Conservation (phyloP, 1,139 yeast species). For the Sugiyamaella paludigena region DNA sequence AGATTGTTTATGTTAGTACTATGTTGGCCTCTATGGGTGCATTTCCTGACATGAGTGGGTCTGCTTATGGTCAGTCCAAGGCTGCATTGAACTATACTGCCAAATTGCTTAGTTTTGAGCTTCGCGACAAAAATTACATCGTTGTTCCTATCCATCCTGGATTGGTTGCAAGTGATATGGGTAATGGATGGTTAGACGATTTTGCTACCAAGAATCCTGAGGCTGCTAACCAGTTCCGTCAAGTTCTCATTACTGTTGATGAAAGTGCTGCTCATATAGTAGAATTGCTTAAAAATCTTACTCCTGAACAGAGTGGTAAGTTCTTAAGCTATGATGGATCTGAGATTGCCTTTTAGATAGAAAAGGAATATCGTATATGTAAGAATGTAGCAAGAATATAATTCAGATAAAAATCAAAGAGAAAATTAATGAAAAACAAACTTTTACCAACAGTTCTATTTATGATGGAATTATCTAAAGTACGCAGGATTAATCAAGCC, state of each 20-base stretch:
- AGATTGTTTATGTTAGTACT: background rate
- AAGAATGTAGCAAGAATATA: too few species aligned
- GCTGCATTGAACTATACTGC: constrained; percentile 37
- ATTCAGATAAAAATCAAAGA: too few species aligned
- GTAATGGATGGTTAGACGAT: background rate
- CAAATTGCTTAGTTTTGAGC: constrained; percentile 29
- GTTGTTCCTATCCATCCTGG: constrained; percentile 38
- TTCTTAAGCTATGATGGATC: constrained; percentile 15
- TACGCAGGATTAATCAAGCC: too few species aligned
- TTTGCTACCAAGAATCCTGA: background rate
- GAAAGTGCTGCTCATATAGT: background rate
- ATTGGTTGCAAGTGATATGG: constrained; percentile 25
- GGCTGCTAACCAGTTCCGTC: background rate
- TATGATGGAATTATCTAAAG: too few species aligned
- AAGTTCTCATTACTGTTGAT: background rate
- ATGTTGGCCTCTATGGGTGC: constrained; percentile 30
- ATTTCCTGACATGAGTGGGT: constrained; percentile 16
- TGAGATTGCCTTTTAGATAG: too few species aligned
- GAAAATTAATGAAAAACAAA: too few species aligned
- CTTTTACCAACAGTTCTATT: too few species aligned
- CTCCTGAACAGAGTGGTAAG: constrained; percentile 11
- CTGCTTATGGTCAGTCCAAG: constrained; percentile 39
- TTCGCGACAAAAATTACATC: constrained; percentile 31
- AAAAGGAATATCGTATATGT: too few species aligned
- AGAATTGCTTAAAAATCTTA: constrained; percentile 3